Conservation (phyloP, 768 basidiomycete genomes). For the Coprinellus aureogranulatus region DNA sequence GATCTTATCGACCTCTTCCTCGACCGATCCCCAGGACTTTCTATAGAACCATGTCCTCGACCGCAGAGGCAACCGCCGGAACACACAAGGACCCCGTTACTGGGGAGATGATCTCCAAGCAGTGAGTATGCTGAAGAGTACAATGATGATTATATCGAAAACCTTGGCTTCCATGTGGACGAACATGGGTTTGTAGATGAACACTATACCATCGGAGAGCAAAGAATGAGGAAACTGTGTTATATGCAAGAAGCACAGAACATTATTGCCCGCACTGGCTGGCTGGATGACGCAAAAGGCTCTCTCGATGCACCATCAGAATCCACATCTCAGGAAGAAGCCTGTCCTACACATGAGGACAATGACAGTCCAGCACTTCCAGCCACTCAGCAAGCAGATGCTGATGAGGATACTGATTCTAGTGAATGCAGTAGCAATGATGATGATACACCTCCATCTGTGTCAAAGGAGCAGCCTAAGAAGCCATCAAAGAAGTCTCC, state of each 20-base stretch:
- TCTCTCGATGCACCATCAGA: neutral
- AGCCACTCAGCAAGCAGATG: too few species aligned
- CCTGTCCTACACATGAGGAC: too few species aligned
- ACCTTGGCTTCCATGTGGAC: neutral
- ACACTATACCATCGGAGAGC: neutral
- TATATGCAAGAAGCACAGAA: neutral
- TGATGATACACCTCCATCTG: too few species aligned
- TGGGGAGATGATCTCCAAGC: slow-evolving; percentile 96
- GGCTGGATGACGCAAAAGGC: neutral
- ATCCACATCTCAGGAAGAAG: too few species aligned
- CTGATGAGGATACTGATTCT: too few species aligned
- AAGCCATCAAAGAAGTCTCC: too few species aligned
- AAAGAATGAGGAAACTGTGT: neutral
- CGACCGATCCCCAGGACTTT: slow-evolving; percentile 9
- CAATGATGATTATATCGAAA: neutral
- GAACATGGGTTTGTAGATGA: neutral
- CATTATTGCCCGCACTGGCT: neutral
- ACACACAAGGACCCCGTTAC: slow-evolving; percentile 78
- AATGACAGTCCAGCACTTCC: too few species aligned
- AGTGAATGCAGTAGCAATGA: too few species aligned
- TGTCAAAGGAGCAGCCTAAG: too few species aligned
- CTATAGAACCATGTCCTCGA: slow-evolving; percentile 39
- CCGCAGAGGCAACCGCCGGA: slow-evolving; percentile 35
- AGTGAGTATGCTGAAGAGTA: slow-evolving; percentile 39
- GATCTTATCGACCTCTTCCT: slow-evolving; percentile 8